Evolutionary conservation across 768 basidiomycete species (phyloP).

Genomic region (Cystobasidium onofrii): DNA sequence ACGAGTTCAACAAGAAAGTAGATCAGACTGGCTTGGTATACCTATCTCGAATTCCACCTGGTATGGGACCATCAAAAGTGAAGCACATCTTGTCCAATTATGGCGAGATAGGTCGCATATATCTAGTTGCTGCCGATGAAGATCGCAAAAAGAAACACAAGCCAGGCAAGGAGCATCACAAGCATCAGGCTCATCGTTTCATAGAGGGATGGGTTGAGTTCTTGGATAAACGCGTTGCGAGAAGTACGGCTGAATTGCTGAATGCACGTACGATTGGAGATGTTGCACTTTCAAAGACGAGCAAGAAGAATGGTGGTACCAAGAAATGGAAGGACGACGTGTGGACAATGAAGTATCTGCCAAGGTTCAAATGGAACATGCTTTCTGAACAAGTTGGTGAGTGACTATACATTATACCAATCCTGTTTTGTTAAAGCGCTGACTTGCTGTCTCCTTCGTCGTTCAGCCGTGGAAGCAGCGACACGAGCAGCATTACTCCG

Average conservation of each 20-base stretch:
- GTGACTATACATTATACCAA: too few relatives aligned
- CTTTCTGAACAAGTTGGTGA: slow-evolving; percentile 93
- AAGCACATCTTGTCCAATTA: slow-evolving; percentile 82
- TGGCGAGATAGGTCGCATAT: slow-evolving; percentile 85
- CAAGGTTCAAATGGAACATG: slow-evolving; percentile 98
- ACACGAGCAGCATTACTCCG: slow-evolving; percentile 80
- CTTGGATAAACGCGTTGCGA: slow-evolving; percentile 81
- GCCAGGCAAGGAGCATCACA: slow-evolving; percentile 31
- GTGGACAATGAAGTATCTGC: slow-evolving; percentile 99
- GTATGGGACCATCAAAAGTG: slow-evolving; percentile 93
- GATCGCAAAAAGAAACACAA: slow-evolving; percentile 16
- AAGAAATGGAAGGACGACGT: slow-evolving; percentile 77
- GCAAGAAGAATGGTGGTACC: not conserved
- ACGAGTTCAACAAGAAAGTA: slow-evolving; percentile 20
- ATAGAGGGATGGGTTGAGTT: slow-evolving; percentile 99
- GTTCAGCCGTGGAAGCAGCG: slow-evolving; percentile 80
- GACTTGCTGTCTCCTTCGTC: not conserved
- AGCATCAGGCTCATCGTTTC: slow-evolving; percentile 53
- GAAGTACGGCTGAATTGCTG: slow-evolving; percentile 84
- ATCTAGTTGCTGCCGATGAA: slow-evolving; percentile 50
- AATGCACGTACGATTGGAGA: slow-evolving; percentile 87
- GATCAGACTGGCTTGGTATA: slow-evolving; percentile 57
- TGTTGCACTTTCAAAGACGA: not conserved
- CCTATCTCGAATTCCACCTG: slow-evolving; percentile 91
- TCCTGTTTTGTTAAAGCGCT: too few relatives aligned